phyloP scores from a whole-genome alignment of 2,329 filamentous ascomycete species.

The Hypoxylon sp. region DNA sequence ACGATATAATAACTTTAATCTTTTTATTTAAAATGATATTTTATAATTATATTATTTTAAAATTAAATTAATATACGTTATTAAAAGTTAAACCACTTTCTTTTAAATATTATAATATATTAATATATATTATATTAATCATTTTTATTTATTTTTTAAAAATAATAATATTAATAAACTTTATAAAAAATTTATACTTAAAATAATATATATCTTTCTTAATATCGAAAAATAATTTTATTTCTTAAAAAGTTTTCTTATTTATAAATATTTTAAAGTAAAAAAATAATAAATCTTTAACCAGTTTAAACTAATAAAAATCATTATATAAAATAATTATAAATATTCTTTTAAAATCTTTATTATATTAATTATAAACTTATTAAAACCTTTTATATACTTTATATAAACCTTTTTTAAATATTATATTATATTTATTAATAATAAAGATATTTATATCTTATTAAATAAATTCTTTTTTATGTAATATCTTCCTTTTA shows the following conservation, averaged over 20 bases:
- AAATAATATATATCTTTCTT: too few species aligned
- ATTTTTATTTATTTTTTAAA: neutral
- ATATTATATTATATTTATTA: neutral
- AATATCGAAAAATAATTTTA: neutral
- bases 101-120: neutral
- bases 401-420: neutral
- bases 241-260: neutral
- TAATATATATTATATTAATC: neutral
- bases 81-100: neutral
- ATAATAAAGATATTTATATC: neutral
- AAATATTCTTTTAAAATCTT: neutral
- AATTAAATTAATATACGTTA: neutral
- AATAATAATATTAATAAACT: neutral
- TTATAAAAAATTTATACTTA: neutral
- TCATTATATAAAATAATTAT: neutral
- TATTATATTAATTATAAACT: neutral
- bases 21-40: neutral
- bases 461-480: neutral
- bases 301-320: neutral
- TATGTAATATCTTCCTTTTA: neutral
- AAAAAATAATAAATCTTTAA: neutral
- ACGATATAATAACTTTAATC: neutral
- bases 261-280: neutral
- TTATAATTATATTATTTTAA: neutral
- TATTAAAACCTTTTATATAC: neutral